phyloP scores from a whole-genome alignment of 2,329 filamentous ascomycete genomes.

The Xylaria arbuscula region DNA sequence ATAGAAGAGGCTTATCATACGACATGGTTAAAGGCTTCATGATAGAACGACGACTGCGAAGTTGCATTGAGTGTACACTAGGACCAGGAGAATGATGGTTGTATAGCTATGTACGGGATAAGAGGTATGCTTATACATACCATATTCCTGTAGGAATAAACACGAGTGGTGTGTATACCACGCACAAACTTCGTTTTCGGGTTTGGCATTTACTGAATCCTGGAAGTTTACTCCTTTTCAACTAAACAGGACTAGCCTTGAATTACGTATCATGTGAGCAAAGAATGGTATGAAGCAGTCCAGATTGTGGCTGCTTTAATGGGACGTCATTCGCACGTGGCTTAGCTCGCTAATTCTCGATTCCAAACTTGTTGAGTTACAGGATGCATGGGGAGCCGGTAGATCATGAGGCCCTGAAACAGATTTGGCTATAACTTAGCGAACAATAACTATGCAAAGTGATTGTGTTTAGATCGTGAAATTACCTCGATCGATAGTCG shows the following conservation, averaged over 20 bases:
- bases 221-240: background rate
- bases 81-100: background rate
- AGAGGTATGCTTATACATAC: background rate
- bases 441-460: background rate
- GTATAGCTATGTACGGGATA: background rate
- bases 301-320: background rate
- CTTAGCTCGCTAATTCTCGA: background rate
- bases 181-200: no score
- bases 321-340: constrained; percentile 1
- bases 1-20: no score
- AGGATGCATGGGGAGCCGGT: constrained; percentile 3
- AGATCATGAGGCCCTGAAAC: constrained; percentile 28
- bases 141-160: no score
- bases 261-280: background rate
- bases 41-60: background rate
- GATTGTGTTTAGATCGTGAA: background rate
- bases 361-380: constrained; percentile 24
- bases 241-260: background rate
- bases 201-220: no score
- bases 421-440: background rate
- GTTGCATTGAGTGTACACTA: background rate
- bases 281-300: background rate
- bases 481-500: background rate
- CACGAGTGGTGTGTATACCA: no score
- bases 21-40: background rate